Evolutionary conservation across 257 asterid species (phyloP).

Genomic region (Penstemon davidsonii): DNA sequence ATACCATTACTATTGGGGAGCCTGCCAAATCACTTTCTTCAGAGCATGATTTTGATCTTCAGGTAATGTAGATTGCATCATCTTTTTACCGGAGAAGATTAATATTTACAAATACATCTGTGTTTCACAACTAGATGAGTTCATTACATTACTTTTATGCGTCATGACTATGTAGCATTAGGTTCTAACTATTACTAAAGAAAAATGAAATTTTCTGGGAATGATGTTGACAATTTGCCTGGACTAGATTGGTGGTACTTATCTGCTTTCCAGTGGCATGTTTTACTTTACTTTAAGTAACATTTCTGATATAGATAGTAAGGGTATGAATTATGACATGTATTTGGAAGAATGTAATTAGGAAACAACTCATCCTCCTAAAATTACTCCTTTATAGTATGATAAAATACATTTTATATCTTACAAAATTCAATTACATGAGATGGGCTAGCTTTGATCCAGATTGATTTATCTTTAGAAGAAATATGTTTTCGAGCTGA

Average conservation of each 20-base stretch:
- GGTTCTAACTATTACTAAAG: too few species aligned
- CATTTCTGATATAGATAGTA: neutral
- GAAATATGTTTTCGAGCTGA: neutral
- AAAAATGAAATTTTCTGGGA: neutral
- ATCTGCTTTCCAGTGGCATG: neutral
- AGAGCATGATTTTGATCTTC: conserved; percentile 77
- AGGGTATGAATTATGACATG: neutral
- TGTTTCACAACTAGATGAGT: too few species aligned
- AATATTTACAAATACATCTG: neutral
- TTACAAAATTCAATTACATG: too few species aligned
- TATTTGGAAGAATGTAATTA: too few species aligned
- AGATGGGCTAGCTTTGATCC: too few species aligned
- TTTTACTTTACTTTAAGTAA: neutral
- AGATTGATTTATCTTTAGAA: neutral
- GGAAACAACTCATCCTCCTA: too few species aligned
- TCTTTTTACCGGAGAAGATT: neutral
- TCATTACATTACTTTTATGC: too few species aligned
- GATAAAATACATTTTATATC: too few species aligned
- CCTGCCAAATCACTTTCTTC: conserved; percentile 61
- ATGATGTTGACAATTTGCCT: neutral
- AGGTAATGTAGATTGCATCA: conserved; percentile 41
- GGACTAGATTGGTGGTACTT: too few species aligned
- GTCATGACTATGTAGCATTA: too few species aligned
- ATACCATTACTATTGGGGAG: conserved; percentile 45
- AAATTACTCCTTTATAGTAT: too few species aligned